Conservation (phyloP, 352 stramenopile genomes). For the Globisporangium cederbergense region DNA sequence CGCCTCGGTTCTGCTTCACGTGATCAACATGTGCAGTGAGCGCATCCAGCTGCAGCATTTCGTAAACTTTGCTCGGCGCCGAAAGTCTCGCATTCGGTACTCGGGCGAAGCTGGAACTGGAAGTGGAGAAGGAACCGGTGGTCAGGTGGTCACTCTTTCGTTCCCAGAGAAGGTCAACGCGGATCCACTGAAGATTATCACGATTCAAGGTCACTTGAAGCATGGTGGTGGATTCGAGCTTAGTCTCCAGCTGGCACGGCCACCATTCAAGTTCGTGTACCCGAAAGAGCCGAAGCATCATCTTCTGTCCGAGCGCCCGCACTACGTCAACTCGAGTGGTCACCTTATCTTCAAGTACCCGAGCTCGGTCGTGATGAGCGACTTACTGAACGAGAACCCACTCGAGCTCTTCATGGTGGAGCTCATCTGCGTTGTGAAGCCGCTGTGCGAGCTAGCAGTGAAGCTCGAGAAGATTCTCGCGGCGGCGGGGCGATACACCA, state of each 20-base stretch:
- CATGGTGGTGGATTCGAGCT: slow-evolving; percentile 76
- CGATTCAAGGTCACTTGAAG: slow-evolving; percentile 79
- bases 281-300: slow-evolving; percentile 54
- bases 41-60: slow-evolving; percentile 86
- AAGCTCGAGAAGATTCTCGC: slow-evolving; percentile 78
- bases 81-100: slow-evolving; percentile 81
- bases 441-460: slow-evolving; percentile 77
- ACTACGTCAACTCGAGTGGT: slow-evolving; percentile 70
- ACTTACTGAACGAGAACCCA: slow-evolving; percentile 79
- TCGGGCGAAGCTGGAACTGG: slow-evolving; percentile 68
- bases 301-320: slow-evolving; percentile 55
- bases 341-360: slow-evolving; percentile 85
- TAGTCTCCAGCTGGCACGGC: slow-evolving; percentile 57
- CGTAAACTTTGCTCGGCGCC: slow-evolving; percentile 81
- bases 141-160: slow-evolving; percentile 84
- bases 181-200: slow-evolving; percentile 72
- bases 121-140: slow-evolving; percentile 51
- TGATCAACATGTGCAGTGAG: slow-evolving; percentile 82
- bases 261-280: slow-evolving; percentile 70
- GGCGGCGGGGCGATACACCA: slow-evolving; percentile 66
- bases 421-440: slow-evolving; percentile 83
- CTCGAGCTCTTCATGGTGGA: slow-evolving; percentile 87
- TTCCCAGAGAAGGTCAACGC: slow-evolving; percentile 84
- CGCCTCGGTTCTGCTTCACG: slow-evolving; percentile 70
- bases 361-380: slow-evolving; percentile 54